These are phyloP conservation scores for Decorospora gaudefroyi DNA, from an alignment of 2,329 filamentous ascomycete species.

Conservation along the genomic window DNA sequence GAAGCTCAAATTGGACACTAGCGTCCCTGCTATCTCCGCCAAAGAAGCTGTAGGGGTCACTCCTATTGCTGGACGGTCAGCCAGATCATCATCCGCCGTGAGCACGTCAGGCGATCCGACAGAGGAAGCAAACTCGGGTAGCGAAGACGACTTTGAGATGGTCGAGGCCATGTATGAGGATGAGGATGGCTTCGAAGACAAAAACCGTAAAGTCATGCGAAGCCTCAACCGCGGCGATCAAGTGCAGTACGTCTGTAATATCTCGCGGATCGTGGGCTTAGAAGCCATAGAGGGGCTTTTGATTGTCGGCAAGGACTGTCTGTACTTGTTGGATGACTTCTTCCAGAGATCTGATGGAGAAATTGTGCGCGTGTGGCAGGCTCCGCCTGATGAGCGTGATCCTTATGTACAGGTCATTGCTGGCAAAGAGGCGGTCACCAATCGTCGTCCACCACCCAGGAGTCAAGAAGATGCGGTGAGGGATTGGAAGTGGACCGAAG, in stretches of 20 bases:
- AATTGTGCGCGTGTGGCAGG: conserved; percentile 95
- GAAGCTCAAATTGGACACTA: conserved; percentile 54
- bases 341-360: conserved; percentile 95
- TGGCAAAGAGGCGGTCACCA: conserved; percentile 68
- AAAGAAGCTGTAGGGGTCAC: conserved; percentile 39
- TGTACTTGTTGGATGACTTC: conserved; percentile 96
- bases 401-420: conserved; percentile 94
- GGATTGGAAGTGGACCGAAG: conserved; percentile 91
- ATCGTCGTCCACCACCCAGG: conserved; percentile 38
- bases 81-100: conserved; percentile 28
- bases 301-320: conserved; percentile 85
- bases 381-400: conserved; percentile 87
- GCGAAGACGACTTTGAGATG: conserved; percentile 94
- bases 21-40: conserved; percentile 40
- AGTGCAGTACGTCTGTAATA: conserved; percentile 92
- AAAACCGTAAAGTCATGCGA: conserved; percentile 96
- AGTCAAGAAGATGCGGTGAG: conserved; percentile 71
- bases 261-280: conserved; percentile 89
- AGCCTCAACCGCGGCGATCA: conserved; percentile 87
- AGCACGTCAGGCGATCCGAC: conserved; percentile 39
- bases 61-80: conserved; percentile 28
- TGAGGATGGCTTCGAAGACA: conserved; percentile 89
- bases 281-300: conserved; percentile 93
- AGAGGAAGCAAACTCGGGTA: conserved; percentile 50
- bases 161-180: conserved; percentile 90